A percentile compares a stretch with the other conserved stretches of the same genome.
These are phyloP conservation scores for Primulina huaijiensis DNA, from an alignment of 257 asterid genomes.

Conservation along the genomic window DNA sequence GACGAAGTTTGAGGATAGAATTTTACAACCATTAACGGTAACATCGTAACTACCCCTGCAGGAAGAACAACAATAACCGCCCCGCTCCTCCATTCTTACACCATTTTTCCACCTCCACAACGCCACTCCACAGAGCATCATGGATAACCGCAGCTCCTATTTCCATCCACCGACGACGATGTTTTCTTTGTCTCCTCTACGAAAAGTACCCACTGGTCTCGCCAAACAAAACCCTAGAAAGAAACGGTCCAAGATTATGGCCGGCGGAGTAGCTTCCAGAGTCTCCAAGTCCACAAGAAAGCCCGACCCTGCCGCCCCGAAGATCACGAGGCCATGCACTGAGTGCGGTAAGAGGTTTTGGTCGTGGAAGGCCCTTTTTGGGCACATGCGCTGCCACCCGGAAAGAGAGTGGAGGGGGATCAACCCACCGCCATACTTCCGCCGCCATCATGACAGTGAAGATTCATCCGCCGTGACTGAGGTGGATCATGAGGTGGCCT, in stretches of 20 bases:
- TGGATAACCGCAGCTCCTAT: constrained; percentile 11
- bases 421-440: constrained; percentile 54
- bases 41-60: not conserved
- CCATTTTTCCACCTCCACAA: not conserved
- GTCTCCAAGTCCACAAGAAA: constrained; percentile 33
- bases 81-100: not conserved
- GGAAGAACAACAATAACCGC: not conserved
- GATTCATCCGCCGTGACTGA: constrained; percentile 31
- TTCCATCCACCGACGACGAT: not conserved
- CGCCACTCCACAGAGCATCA: not conserved
- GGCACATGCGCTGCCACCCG: constrained; percentile 99
- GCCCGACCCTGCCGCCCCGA: constrained; percentile 52
- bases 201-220: not conserved
- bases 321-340: constrained; percentile 65
- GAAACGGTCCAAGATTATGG: constrained; percentile 45
- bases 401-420: constrained; percentile 94
- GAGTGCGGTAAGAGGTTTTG: constrained; percentile 79
- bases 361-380: constrained; percentile 91
- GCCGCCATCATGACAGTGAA: constrained; percentile 9
- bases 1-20: not conserved
- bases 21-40: not conserved
- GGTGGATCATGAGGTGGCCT: constrained; percentile 65
- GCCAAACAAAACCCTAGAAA: constrained; percentile 42
- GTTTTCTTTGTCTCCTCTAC: not conserved
- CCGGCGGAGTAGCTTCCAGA: not conserved